Evolutionary conservation across 345 rosid species (phyloP).

Genomic region (Hypericum androsaemum): DNA sequence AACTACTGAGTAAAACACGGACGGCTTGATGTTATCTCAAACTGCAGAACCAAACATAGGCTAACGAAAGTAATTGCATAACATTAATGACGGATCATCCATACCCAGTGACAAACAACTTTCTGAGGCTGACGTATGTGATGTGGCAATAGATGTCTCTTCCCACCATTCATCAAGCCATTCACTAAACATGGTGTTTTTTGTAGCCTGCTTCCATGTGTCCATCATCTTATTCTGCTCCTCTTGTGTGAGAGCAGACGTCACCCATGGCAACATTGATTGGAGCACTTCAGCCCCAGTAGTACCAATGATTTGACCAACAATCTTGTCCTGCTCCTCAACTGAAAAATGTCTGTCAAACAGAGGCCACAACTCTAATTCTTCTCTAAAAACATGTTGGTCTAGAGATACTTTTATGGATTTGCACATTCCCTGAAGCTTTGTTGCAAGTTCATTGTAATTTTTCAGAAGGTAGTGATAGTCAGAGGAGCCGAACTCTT

Average conservation of each 20-base stretch:
- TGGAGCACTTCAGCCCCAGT: slow-evolving; percentile 64
- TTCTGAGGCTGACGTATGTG: slow-evolving; percentile 28
- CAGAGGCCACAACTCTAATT: slow-evolving; percentile 58
- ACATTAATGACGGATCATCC: slow-evolving; percentile 4
- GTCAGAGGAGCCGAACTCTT: slow-evolving; percentile 12
- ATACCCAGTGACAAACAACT: slow-evolving; percentile 39
- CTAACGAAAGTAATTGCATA: too few relatives aligned
- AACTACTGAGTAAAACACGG: too few relatives aligned
- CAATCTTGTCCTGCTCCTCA: slow-evolving; percentile 51
- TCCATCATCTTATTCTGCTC: slow-evolving; percentile 62
- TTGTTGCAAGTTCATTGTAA: slow-evolving; percentile 42
- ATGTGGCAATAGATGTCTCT: slow-evolving; percentile 24
- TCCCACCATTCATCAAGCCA: slow-evolving; percentile 65
- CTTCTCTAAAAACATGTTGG: slow-evolving; percentile 50
- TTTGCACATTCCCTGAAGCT: slow-evolving; percentile 59
- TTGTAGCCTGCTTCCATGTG: slow-evolving; percentile 55
- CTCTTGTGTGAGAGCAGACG: slow-evolving; percentile 50
- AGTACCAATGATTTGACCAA: slow-evolving; percentile 52
- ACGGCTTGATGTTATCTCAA: too few relatives aligned
- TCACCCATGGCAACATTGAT: slow-evolving; percentile 60
- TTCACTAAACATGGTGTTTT: slow-evolving; percentile 56
- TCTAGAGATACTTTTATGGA: slow-evolving; percentile 47
- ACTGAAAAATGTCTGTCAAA: slow-evolving; percentile 53
- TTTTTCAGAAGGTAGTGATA: slow-evolving; percentile 14
- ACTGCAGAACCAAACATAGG: too few relatives aligned